Base-by-base conservation (phyloP, 768 basidiomycete genomes). In the Lactifluus hygrophoroides region DNA sequence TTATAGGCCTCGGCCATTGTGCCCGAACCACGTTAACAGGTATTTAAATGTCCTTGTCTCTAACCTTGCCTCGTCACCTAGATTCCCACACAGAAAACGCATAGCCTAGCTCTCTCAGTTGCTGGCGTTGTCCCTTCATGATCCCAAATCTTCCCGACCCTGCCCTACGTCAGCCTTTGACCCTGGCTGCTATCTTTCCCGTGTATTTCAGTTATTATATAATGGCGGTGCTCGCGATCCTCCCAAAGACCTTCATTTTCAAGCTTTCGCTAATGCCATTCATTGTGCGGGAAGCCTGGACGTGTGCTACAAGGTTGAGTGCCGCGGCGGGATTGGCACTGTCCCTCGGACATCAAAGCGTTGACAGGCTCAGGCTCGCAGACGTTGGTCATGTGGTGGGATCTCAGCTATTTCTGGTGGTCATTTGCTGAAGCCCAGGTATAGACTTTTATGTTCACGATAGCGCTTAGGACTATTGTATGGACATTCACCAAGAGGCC, bases 401-500 rank as follows among this genome's bases (percentile, higher is more conserved):
- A 14, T n/a, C n/a, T n/a, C n/a, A 2, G 19, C 14, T 13, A 13
- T 13, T 5, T 28, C 5, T 43, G 9, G 16, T 17, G 17, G n/a
- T 2, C 4, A 10, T 51, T 45, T 8, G 44, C n/a, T 43, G 42
- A 23, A 9, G 21, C 23, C 28, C 19, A 16, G 2, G n/a, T n/a
- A n/a, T n/a, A n/a, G n/a, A n/a, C n/a, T n/a, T n/a, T n/a, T n/a
- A n/a, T n/a, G n/a, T n/a, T n/a, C n/a, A n/a, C 7, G 11, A 14
- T 40, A 60, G 58, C n/a, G 34, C 1, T 16, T 19, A 14, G 50
- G 28, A 23, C 32, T 56, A 1, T 13, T 45, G 62, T 54, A 34
- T 60, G 62, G 54, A 53, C 58, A 5, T 60, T 60, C 30, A 38
- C 17, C 38, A 49, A 32, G 23, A 49, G 32, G 40, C 43, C 54